These are phyloP conservation scores for Musa troglodytarum DNA, from an alignment of 176 grass and related monocot species.

Conservation along the genomic window DNA sequence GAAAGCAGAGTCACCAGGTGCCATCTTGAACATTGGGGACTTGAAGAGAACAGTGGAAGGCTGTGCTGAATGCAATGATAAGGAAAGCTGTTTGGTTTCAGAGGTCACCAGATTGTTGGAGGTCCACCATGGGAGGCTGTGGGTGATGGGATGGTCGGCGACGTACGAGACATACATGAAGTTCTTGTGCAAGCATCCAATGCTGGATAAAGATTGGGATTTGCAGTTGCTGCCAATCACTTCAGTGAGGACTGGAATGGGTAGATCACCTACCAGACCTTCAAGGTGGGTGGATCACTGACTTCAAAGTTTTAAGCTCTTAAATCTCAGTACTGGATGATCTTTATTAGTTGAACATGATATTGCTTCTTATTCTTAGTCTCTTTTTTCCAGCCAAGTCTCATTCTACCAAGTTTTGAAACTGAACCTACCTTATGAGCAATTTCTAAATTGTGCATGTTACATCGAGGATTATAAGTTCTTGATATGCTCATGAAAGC, in stretches of 20 bases:
- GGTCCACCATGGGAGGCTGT: conserved; percentile 35
- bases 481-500: background rate
- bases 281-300: background rate
- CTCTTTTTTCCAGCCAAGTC: background rate
- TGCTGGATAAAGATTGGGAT: conserved; percentile 89
- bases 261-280: background rate
- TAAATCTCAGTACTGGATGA: no score
- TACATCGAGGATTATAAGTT: background rate
- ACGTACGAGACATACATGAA: conserved; percentile 85
- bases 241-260: conserved; percentile 19
- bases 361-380: background rate
- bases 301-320: background rate
- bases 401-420: background rate
- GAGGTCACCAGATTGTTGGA: conserved; percentile 88
- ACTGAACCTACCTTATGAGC: background rate
- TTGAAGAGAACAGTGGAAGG: conserved; percentile 53
- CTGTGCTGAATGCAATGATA: conserved; percentile 25
- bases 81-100: conserved; percentile 29
- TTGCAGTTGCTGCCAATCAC: conserved; percentile 88
- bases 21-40: conserved; percentile 61
- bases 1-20: conserved; percentile 21
- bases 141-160: conserved; percentile 87
- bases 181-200: conserved; percentile 79
- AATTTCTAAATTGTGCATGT: background rate
- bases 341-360: background rate